Evolutionary conservation across 1,139 yeast genomes (phyloP).

Genomic region (Eremothecium cymbalariae): DNA sequence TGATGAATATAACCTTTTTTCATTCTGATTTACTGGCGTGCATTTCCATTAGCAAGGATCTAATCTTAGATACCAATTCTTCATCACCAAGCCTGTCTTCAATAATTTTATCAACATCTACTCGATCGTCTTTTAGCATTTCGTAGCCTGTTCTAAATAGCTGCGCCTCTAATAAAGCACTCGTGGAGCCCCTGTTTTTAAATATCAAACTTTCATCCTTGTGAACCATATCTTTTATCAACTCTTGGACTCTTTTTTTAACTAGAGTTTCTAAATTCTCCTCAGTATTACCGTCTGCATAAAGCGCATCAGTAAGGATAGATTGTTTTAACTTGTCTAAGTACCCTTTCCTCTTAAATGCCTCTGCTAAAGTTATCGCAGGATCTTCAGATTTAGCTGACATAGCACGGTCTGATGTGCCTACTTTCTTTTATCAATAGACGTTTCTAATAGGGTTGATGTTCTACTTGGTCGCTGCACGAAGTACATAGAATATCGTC

Average conservation of each 20-base stretch:
- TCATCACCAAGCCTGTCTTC: constrained; percentile 18
- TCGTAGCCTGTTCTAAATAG: constrained; percentile 25
- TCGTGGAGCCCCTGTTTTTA: constrained; percentile 30
- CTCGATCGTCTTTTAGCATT: constrained; percentile 16
- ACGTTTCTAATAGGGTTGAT: too few species aligned
- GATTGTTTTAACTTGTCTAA: constrained; percentile 26
- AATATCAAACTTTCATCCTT: constrained; percentile 27
- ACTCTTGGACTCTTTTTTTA: constrained; percentile 16
- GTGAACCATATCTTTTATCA: constrained; percentile 23
- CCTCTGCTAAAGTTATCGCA: constrained; percentile 25
- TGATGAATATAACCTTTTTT: not conserved
- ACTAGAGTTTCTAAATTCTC: constrained; percentile 18
- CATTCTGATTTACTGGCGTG: constrained; percentile 1
- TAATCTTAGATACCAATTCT: constrained; percentile 15
- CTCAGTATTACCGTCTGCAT: constrained; percentile 6
- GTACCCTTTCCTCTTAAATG: constrained; percentile 28
- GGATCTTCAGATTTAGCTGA: constrained; percentile 13
- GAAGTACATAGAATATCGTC: too few species aligned
- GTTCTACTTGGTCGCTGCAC: too few species aligned
- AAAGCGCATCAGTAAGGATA: constrained; percentile 14
- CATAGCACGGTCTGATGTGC: too few species aligned
- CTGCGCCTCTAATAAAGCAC: constrained; percentile 29
- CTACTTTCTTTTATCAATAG: too few species aligned
- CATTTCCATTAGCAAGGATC: constrained; percentile 9
- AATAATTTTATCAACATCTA: constrained; percentile 16